A percentile compares a stretch with the other conserved stretches of the same genome.
Conservation (phyloP, 257 asterid species). For the Eucommia ulmoides region DNA sequence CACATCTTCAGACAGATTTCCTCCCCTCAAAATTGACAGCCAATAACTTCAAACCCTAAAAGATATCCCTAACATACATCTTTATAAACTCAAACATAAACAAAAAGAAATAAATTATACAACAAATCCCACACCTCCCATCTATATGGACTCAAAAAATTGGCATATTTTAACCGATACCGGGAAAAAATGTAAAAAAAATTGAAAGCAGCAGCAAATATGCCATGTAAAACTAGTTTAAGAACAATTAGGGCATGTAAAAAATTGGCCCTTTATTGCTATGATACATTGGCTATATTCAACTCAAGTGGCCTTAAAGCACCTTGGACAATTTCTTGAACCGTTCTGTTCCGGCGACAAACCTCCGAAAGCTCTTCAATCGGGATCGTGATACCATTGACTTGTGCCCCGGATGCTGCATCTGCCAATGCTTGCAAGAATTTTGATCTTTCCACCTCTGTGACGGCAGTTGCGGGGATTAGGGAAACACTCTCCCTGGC, state of each 20-base stretch:
- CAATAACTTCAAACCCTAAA: too few relatives aligned
- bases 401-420: conserved; percentile 47
- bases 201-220: not conserved
- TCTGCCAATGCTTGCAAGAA: conserved; percentile 74
- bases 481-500: conserved; percentile 58
- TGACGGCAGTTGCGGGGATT: conserved; percentile 76
- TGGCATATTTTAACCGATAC: too few relatives aligned
- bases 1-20: too few relatives aligned
- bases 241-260: conserved; percentile 23
- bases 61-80: too few relatives aligned
- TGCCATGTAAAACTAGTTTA: not conserved
- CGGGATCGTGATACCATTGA: conserved; percentile 53
- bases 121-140: not conserved
- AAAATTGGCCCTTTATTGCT: conserved; percentile 41
- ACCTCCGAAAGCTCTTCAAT: conserved; percentile 90
- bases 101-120: too few relatives aligned
- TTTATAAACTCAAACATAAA: too few relatives aligned
- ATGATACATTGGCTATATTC: conserved; percentile 50
- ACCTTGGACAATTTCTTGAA: conserved; percentile 93
- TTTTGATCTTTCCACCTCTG: conserved; percentile 61
- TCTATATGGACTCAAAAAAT: not conserved
- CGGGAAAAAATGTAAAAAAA: not conserved
- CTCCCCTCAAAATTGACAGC: too few relatives aligned
- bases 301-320: conserved; percentile 86
- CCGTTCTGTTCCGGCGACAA: conserved; percentile 89